These are phyloP conservation scores for Zygosaccharomyces pseudobailii DNA, from an alignment of 1,139 yeast genomes.

Conservation along the genomic window DNA sequence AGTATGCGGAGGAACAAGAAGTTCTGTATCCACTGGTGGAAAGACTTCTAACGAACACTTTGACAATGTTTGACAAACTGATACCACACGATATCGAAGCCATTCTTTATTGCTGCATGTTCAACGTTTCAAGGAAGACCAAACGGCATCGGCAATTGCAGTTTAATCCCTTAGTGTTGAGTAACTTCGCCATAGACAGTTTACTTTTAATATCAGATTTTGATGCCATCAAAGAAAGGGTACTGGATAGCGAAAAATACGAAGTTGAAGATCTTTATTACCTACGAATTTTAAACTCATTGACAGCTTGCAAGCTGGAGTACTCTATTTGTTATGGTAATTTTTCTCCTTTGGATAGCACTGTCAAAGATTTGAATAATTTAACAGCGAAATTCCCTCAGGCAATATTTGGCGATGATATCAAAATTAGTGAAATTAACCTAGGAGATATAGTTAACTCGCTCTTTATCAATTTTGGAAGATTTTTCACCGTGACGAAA, in stretches of 20 bases:
- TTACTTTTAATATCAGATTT: slow-evolving; percentile 42
- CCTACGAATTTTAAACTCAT: slow-evolving; percentile 45
- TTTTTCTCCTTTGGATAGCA: slow-evolving; percentile 25
- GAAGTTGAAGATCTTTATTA: slow-evolving; percentile 43
- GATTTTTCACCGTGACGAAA: slow-evolving; percentile 17
- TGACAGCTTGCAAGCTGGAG: slow-evolving; percentile 46
- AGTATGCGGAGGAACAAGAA: slow-evolving; percentile 43
- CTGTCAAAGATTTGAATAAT: slow-evolving; percentile 35
- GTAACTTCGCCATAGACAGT: slow-evolving; percentile 46
- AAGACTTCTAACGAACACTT: slow-evolving; percentile 42
- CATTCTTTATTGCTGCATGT: slow-evolving; percentile 46
- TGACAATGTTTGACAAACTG: slow-evolving; percentile 45
- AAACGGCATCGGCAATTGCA: slow-evolving; percentile 40
- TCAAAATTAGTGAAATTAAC: slow-evolving; percentile 44
- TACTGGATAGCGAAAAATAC: slow-evolving; percentile 28
- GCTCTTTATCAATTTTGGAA: slow-evolving; percentile 28
- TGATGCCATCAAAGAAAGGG: slow-evolving; percentile 38
- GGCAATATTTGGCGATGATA: slow-evolving; percentile 47
- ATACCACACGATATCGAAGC: slow-evolving; percentile 55
- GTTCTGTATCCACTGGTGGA: slow-evolving; percentile 43
- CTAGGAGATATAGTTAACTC: slow-evolving; percentile 35
- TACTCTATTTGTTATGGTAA: slow-evolving; percentile 44
- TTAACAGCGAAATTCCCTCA: slow-evolving; percentile 42
- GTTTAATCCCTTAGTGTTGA: slow-evolving; percentile 46
- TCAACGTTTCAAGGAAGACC: slow-evolving; percentile 48